Evolutionary conservation across 371 early-diverging fungal genomes (phyloP).

Genomic region (Blakeslea trispora): DNA sequence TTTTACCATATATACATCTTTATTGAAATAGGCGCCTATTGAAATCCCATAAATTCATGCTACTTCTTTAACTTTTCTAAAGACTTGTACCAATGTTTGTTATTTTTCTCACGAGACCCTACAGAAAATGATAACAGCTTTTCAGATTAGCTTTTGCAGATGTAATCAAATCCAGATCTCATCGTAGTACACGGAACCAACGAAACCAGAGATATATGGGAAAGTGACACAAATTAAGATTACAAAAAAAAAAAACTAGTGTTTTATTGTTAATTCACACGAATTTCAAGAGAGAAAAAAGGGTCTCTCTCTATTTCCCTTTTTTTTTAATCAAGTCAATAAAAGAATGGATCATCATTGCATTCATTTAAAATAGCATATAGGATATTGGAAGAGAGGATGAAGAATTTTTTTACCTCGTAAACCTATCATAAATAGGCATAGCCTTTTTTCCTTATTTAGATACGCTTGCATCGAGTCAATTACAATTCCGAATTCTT

Average conservation of each 20-base stretch:
- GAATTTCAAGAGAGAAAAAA: too few species aligned
- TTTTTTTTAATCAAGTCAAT: background rate
- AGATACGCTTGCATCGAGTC: too few species aligned
- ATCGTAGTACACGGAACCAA: background rate
- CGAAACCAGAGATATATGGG: background rate
- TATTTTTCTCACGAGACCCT: background rate
- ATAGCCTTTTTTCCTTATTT: too few species aligned
- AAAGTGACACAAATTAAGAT: background rate
- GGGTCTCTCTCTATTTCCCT: background rate
- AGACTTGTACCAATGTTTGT: too few species aligned
- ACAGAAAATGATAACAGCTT: background rate
- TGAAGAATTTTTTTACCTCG: too few species aligned
- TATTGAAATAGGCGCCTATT: too few species aligned
- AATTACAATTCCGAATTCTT: too few species aligned
- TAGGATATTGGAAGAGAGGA: too few species aligned
- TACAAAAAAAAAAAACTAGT: background rate
- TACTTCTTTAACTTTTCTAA: too few species aligned
- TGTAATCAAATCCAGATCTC: background rate
- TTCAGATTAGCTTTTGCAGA: constrained; percentile 4
- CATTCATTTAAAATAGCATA: too few species aligned
- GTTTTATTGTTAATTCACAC: background rate
- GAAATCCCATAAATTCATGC: background rate
- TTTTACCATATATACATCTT: constrained; percentile 6
- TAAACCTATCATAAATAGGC: too few species aligned
- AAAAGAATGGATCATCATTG: background rate